phyloP scores from a whole-genome alignment of 805 yeast genomes.

The Zygotorulaspora florentina region DNA sequence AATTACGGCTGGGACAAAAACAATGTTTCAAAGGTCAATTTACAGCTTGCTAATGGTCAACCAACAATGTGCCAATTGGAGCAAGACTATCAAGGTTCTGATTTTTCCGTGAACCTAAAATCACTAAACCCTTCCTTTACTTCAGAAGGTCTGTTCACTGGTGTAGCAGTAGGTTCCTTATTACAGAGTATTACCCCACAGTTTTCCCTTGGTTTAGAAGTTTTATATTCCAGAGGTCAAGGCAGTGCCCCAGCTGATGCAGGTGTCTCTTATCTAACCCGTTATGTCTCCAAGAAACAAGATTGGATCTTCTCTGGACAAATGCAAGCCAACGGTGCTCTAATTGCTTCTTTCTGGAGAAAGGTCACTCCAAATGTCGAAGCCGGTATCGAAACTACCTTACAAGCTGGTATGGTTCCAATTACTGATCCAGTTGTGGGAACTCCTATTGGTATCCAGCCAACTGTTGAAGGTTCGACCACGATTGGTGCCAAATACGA shows the following conservation, averaged over 20 bases:
- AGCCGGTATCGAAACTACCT: constrained; percentile 86
- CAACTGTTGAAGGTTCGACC: constrained; percentile 85
- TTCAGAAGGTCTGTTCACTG: constrained; percentile 63
- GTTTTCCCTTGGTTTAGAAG: constrained; percentile 86
- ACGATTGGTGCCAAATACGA: constrained; percentile 96
- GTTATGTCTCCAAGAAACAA: constrained; percentile 67
- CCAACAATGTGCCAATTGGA: constrained; percentile 93
- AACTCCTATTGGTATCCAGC: constrained; percentile 75
- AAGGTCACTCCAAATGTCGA: constrained; percentile 88
- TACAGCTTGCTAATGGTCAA: constrained; percentile 84
- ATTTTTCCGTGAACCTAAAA: constrained; percentile 84
- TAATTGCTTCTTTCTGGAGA: constrained; percentile 90
- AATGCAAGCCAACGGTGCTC: constrained; percentile 86
- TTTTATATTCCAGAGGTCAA: constrained; percentile 72
- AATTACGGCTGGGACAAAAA: constrained; percentile 86
- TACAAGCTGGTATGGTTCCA: constrained; percentile 72
- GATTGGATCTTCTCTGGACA: constrained; percentile 94
- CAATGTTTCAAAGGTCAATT: constrained; percentile 74
- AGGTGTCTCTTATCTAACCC: constrained; percentile 82
- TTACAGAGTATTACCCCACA: constrained; percentile 84
- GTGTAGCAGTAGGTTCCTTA: constrained; percentile 87
- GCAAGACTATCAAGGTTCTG: constrained; percentile 90
- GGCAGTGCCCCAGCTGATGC: constrained; percentile 83
- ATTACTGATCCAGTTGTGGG: constrained; percentile 72
- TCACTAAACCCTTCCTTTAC: constrained; percentile 82